phyloP scores from a whole-genome alignment of 2,329 filamentous ascomycete genomes.

The Fusarium continuum region DNA sequence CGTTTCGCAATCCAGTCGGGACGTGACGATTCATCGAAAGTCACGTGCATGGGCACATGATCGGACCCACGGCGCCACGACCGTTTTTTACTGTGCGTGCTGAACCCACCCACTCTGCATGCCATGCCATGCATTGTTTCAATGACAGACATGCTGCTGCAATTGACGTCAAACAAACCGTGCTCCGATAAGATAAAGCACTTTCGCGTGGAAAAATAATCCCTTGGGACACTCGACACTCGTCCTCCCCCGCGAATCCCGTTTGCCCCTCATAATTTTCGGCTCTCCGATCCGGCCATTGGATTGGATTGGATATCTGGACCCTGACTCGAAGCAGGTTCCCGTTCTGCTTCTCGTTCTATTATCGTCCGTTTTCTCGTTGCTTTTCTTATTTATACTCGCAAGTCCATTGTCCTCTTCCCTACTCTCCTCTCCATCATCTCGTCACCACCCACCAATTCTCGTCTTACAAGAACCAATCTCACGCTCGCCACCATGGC shows the following conservation, averaged over 20 bases:
- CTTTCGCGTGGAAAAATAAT: background rate
- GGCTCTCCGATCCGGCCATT: conserved; percentile 39
- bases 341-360: conserved; percentile 6
- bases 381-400: background rate
- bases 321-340: conserved; percentile 30
- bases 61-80: conserved; percentile 14
- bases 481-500: conserved; percentile 43
- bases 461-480: too few relatives aligned
- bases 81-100: background rate
- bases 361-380: background rate
- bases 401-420: background rate
- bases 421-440: background rate
- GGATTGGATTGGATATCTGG: conserved; percentile 14
- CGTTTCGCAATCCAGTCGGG: conserved; percentile 16
- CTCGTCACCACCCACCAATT: too few relatives aligned
- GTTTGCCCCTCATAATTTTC: conserved; percentile 39
- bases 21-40: conserved; percentile 5
- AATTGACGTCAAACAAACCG: conserved; percentile 30
- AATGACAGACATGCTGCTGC: background rate
- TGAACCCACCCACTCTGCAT: too few relatives aligned
- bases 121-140: background rate
- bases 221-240: background rate
- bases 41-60: conserved; percentile 16
- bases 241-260: conserved; percentile 24
- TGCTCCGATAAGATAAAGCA: conserved; percentile 34